phyloP scores from a whole-genome alignment of 1,284 basidiomycete species.

The Blastosporella zonata region DNA sequence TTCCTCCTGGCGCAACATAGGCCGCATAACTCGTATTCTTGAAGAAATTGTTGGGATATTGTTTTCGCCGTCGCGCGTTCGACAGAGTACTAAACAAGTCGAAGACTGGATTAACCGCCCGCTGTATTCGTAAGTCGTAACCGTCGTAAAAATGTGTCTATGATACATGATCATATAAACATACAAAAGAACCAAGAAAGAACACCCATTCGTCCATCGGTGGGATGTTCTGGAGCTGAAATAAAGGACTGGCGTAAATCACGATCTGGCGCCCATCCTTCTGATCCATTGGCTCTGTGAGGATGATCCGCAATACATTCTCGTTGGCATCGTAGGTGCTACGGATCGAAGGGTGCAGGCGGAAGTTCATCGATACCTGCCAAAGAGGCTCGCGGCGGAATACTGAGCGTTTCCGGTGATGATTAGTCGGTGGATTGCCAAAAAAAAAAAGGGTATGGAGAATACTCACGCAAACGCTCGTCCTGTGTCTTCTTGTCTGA shows the following conservation, averaged over 20 bases:
- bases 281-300: slow-evolving; percentile 43
- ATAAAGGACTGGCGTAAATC: slow-evolving; percentile 43
- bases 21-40: no score
- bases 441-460: background rate
- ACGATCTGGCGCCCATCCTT: slow-evolving; percentile 32
- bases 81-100: no score
- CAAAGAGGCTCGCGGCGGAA: slow-evolving; percentile 66
- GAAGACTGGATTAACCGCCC: no score
- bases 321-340: slow-evolving; percentile 57
- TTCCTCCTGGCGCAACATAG: no score
- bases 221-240: no score
- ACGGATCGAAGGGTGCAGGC: slow-evolving; percentile 47
- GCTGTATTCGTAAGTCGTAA: no score
- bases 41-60: no score
- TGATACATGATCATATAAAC: no score
- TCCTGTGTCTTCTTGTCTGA: slow-evolving; percentile 37
- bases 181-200: no score
- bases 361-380: slow-evolving; percentile 66
- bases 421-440: background rate
- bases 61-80: no score
- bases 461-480: slow-evolving; percentile 45
- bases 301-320: slow-evolving; percentile 49
- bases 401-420: slow-evolving; percentile 33
- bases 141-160: no score
- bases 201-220: no score